Base-by-base conservation (phyloP, 2,329 filamentous ascomycete species). In the Hortaea sp. region DNA sequence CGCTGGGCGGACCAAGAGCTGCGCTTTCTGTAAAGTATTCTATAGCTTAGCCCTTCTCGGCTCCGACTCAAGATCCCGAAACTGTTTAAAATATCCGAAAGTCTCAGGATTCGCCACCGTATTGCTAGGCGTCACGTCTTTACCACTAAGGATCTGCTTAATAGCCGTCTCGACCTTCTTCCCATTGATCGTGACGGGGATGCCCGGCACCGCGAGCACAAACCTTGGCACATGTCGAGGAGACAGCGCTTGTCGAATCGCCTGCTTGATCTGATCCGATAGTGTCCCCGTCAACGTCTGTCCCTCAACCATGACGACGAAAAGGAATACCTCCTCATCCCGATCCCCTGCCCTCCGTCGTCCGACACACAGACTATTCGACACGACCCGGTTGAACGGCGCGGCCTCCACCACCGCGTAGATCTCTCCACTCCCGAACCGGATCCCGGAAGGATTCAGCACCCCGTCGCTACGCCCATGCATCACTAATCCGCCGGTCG, bases 91-190 rank as follows among this genome's bases (percentile, higher is more conserved):
- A 37, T 58, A 60, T 12, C 53, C 52, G 34, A 69, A 57, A 46
- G 57, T 57, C 10, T 57, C 58, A 5, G 68, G 68, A 54, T 71
- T 71, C 37, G 57, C 51, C 7, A 70, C 63, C 6, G 67, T 70
- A 6, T 63, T 62, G 45, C 62, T 66, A 7, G 62, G 53, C 42
- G 52, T 63, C 49, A 66, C 66, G 45, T 61, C 62, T 28, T 55
- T 62, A 7, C 70, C 69, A 49, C 52, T 62, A 12, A 66, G 62
- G 13, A 64, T 63, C 50, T 65, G 59, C 62, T 67, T 73, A 37
- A 74, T 66, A 30, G 61, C 64, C 42, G 62, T 66, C 61, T 68
- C 65, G 29, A 72, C 66, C 49, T 72, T 72, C 56, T 72, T 72
- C 5, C 70, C 69, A 47, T 73, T 72, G 38, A 73, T 66, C 7